Evolutionary conservation across 2,329 filamentous ascomycete genomes (phyloP), one percentile per base, ranked within the genome.

Genomic region (Aureobasidium sp.): DNA sequence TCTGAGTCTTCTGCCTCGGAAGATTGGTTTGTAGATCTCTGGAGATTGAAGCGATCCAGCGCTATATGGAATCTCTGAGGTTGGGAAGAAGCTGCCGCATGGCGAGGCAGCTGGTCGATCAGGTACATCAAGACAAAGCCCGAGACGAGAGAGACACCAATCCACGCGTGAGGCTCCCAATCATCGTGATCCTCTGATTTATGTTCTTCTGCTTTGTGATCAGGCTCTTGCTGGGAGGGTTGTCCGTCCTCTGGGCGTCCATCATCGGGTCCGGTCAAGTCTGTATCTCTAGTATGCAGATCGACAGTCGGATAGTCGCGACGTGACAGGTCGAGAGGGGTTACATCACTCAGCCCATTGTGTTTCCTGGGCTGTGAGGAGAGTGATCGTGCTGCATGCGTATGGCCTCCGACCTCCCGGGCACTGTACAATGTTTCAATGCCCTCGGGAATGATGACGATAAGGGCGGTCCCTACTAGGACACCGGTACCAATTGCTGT

Each of bases 111-210:
- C 57, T 90, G 87, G 75, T 99, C 93, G 70, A 99, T 88, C 25
- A 99, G 83, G 72, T 96, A 97, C 94, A 99, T 99, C 66, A 97
- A 82, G 62, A 96, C 86, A 75, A 97, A 99, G 14, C 94, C 94
- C 17, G 90, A 78, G 61, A 96, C 85, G 57, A 99, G 79, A 1
- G 92, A 90, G 60, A 97, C 81, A 5, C 94, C 94, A 63, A 99
- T 89, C 76, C 90, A 94, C 80, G 73, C 91, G 83, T 79, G 85
- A 2, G 85, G 84, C n/a, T 81, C 78, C 57, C 77, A 72, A 20
- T 77, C 70, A 34, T 78, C 71, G 34, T 53, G 44, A 29, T 67
- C 61, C 8, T 51, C 47, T 14, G 27, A 12, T 29, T 61, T 56
- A 34, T 62, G 51, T 27, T 55, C 36, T 37, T 37, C 41, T 34